Base-by-base conservation (phyloP, 1,284 basidiomycete genomes). In the Cryptococcus deneoformans region DNA sequence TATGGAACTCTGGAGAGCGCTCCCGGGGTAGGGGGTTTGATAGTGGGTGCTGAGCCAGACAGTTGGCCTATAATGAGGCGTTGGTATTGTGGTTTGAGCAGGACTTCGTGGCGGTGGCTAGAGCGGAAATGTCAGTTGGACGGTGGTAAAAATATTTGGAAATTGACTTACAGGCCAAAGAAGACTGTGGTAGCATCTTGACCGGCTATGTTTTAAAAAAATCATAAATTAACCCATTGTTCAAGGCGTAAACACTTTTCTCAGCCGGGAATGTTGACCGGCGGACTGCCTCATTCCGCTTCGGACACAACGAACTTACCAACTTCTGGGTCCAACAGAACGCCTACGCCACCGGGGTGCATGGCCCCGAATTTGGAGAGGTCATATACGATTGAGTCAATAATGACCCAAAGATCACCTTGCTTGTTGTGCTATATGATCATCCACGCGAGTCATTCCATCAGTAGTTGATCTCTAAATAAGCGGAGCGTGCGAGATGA, bases 131-230 rank as follows among this genome's bases (percentile, higher is more conserved):
- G 20, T 20, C 20, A 20, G 20, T 2, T 20, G 20, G 20, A 20
- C 20, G 20, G 20, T 20, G 20, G 20, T 24, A 16, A 20, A 35
- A 5, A 50, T 5, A 16, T 8, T 20, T n/a, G 48, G 10, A 16
- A 42, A 9, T 48, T n/a, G 24, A 57, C 68, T 66, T 53, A 70
- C 46, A 94, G 82, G 47, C 87, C 85, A 69, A 87, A 93, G 4
- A 93, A 93, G 3, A 83, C 85, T 54, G 91, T 88, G 0, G 91
- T 92, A 4, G 88, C 89, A 71, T 94, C 90, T 72, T 88, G 82
- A 5, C 89, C 89, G 57, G 87, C 87, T 86, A 20, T 39, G 10
- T n/a, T n/a, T n/a, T n/a, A n/a, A n/a, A 29, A 2, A 38, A n/a
- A 12, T 47, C 46, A 47, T n/a, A 45, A 7, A 24, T 45, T 2